Evolutionary conservation across 2,329 filamentous ascomycete species (phyloP).

Genomic region (Cryphonectria parasitica): DNA sequence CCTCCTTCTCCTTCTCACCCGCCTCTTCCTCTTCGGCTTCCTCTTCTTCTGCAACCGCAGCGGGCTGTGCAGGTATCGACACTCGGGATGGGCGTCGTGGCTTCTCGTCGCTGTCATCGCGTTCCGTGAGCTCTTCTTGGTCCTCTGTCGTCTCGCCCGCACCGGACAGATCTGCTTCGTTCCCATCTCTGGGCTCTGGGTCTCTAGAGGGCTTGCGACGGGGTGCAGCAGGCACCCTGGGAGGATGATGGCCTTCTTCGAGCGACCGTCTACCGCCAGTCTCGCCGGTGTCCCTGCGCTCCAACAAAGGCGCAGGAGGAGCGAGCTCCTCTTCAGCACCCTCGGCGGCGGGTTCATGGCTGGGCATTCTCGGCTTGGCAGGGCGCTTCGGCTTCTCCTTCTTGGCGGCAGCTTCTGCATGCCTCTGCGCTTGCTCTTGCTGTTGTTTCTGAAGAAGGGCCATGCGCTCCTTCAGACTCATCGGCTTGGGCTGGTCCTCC

Average conservation of each 20-base stretch:
- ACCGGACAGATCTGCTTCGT: constrained; percentile 68
- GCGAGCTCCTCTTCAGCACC: constrained; percentile 39
- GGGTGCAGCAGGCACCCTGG: constrained; percentile 47
- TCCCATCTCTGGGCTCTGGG: constrained; percentile 58
- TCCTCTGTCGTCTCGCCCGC: constrained; percentile 67
- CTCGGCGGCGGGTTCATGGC: constrained; percentile 41
- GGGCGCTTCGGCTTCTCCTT: constrained; percentile 86
- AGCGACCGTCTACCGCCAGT: constrained; percentile 52
- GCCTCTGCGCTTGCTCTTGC: constrained; percentile 81
- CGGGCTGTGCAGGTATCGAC: constrained; percentile 43
- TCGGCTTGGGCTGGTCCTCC: constrained; percentile 87
- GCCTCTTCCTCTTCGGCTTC: constrained; percentile 44
- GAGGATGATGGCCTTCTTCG: constrained; percentile 50
- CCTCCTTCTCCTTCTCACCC: constrained; percentile 52
- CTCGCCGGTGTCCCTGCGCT: constrained; percentile 54
- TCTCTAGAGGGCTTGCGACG: constrained; percentile 55
- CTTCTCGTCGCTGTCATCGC: constrained; percentile 74
- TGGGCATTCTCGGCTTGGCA: constrained; percentile 63
- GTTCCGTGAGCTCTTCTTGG: constrained; percentile 64
- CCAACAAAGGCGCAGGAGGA: constrained; percentile 43
- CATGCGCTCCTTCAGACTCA: constrained; percentile 93
- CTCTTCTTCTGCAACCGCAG: constrained; percentile 43
- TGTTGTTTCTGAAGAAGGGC: constrained; percentile 93
- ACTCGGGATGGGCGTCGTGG: constrained; percentile 45
- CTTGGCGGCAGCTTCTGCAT: constrained; percentile 76